These are phyloP conservation scores for Fomitopsis pinicola DNA, from an alignment of 1,284 basidiomycete species.

Conservation along the genomic window DNA sequence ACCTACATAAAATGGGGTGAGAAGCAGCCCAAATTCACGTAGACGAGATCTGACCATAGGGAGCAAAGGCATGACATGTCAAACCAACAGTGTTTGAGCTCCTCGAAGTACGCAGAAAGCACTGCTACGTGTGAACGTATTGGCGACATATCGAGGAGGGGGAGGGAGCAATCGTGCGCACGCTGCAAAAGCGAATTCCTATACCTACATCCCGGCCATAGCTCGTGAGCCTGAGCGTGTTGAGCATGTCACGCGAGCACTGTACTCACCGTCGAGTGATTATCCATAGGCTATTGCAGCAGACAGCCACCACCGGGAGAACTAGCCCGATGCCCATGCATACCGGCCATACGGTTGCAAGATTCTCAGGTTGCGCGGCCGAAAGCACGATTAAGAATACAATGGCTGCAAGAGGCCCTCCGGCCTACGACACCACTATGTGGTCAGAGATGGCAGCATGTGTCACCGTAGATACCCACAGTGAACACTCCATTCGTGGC, in stretches of 20 bases:
- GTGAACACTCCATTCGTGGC: background rate
- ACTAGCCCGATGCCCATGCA: background rate
- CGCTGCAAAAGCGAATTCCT: background rate
- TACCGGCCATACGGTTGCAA: background rate
- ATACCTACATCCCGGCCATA: background rate
- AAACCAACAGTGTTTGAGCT: background rate
- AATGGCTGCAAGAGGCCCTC: background rate
- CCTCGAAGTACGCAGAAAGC: background rate
- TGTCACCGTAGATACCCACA: background rate
- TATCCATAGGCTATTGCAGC: background rate
- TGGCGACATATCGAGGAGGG: background rate
- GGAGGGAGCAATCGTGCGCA: background rate
- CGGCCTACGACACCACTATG: background rate
- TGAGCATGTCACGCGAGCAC: background rate
- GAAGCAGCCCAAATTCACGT: background rate
- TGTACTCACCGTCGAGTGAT: background rate
- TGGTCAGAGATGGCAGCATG: background rate
- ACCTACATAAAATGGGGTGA: background rate
- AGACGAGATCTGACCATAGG: background rate
- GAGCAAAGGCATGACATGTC: background rate
- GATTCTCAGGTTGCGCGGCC: background rate
- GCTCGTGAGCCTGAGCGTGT: background rate
- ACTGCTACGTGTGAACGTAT: background rate
- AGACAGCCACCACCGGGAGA: background rate
- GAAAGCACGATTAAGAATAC: background rate